Percentiles rank a stretch among this genome's conserved stretches.
These are phyloP conservation scores for Aspergillus caelatus DNA, from an alignment of 2,329 filamentous ascomycete genomes.

Conservation along the genomic window DNA sequence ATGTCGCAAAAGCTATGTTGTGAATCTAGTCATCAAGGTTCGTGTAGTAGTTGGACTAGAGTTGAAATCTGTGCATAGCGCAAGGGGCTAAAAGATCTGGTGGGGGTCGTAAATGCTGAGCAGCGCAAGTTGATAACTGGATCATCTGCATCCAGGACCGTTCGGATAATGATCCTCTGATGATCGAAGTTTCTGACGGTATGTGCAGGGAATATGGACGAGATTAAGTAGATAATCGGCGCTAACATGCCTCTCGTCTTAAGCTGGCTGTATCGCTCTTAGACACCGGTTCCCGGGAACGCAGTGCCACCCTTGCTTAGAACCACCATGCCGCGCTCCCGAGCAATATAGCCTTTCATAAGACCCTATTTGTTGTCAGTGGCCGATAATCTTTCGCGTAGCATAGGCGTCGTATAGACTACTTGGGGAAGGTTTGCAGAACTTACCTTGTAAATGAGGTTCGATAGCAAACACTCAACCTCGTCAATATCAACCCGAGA, in stretches of 20 bases:
- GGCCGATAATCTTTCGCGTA: background rate
- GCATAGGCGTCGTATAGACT: background rate
- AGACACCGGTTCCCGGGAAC: constrained; percentile 85
- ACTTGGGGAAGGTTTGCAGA: background rate
- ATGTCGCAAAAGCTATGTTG: background rate
- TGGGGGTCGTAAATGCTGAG: background rate
- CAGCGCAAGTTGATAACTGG: background rate
- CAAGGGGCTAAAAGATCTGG: background rate
- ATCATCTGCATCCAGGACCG: background rate
- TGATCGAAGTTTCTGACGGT: background rate
- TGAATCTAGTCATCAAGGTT: background rate
- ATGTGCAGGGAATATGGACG: background rate
- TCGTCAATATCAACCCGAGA: constrained; percentile 80
- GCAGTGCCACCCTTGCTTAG: constrained; percentile 83
- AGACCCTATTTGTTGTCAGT: constrained; percentile 63
- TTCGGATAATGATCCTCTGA: background rate
- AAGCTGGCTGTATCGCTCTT: constrained; percentile 14
- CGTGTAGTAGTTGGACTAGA: background rate
- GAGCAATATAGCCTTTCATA: constrained; percentile 98
- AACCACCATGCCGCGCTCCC: constrained; percentile 86
- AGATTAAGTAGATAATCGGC: background rate
- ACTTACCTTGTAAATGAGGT: constrained; percentile 96
- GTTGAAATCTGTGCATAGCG: background rate
- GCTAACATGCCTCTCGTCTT: background rate
- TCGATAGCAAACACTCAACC: constrained; percentile 91